Base-by-base conservation (phyloP, 179 eudicot genomes). In the Spinacia oleracea region DNA sequence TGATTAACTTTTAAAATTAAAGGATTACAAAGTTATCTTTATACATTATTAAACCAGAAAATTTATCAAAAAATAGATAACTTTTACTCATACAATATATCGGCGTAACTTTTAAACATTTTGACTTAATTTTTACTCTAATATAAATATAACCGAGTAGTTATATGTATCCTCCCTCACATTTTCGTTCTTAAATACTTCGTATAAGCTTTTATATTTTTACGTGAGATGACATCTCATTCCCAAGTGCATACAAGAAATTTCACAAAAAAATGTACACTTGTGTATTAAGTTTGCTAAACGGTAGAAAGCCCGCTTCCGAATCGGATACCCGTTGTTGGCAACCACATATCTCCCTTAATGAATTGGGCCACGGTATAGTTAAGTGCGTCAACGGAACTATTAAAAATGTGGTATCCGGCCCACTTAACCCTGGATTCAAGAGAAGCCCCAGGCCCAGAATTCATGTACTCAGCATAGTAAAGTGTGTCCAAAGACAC, bases 291-390 rank as follows among this genome's bases (percentile, higher is more conserved):
- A 5, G 21, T 45, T 27, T 31, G 50, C 60, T 83, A 79, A 35
- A 66, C 64, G 11, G 48, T 70, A 55, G 46, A 69, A 34, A 91
- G 74, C 5, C 91, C 93, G 34, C 93, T 88, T 12, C 78, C 83
- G 63, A 83, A 91, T 80, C 74, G 84, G 5, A 91, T 90, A 38
- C 93, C 90, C 23, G 98, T 95, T 11, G 89, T 63, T 3, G 93
- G 92, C 84, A 92, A 88, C 98, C 98, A 94, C 80, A 84, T 59
- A 75, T 89, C 84, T 38, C 97, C 98, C 73, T 89, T 91, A 51
- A 94, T 81, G 73, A 94, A 94, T 71, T 90, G 92, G 79, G 88
- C 81, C 67, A 92, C 91, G 0, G 96, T 89, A 32, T 80, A 94
- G 3, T 86, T 77, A 0, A 16, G 1, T 0, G 91, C 91, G 69